These are phyloP conservation scores for Staphylotrichum tortipilum DNA, from an alignment of 495 filamentous ascomycete genomes.

Conservation along the genomic window DNA sequence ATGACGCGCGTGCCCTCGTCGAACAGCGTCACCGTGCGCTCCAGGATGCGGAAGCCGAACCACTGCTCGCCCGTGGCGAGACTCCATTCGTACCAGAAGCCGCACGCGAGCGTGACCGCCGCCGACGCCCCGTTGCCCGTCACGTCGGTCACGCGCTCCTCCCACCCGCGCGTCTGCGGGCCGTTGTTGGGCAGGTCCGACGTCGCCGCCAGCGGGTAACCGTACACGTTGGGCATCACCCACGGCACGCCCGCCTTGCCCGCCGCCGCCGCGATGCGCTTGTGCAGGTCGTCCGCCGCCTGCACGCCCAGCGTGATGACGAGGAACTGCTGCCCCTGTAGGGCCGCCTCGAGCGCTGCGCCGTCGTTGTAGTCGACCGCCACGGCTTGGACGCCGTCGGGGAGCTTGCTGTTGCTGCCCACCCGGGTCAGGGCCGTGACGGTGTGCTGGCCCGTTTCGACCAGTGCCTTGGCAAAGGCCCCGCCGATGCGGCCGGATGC, in stretches of 20 bases:
- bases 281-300: slow-evolving; percentile 26
- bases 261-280: slow-evolving; percentile 48
- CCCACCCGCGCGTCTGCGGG: slow-evolving; percentile 6
- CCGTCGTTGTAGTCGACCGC: slow-evolving; percentile 32
- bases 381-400: slow-evolving; percentile 30
- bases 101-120: slow-evolving; percentile 31
- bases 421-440: slow-evolving; percentile 48
- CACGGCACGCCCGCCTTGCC: slow-evolving; percentile 51
- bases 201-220: slow-evolving; percentile 2
- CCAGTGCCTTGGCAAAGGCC: slow-evolving; percentile 42
- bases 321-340: slow-evolving; percentile 46
- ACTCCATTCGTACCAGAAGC: slow-evolving; percentile 44
- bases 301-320: slow-evolving; percentile 45
- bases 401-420: slow-evolving; percentile 29
- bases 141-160: slow-evolving; percentile 22
- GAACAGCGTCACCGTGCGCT: slow-evolving; percentile 26
- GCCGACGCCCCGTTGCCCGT: slow-evolving; percentile 25
- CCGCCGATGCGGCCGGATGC: slow-evolving; percentile 45
- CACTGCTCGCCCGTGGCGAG: slow-evolving; percentile 18
- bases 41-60: slow-evolving; percentile 28
- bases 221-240: slow-evolving; percentile 54
- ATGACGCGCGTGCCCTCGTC: slow-evolving; percentile 27
- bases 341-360: slow-evolving; percentile 29
- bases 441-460: slow-evolving; percentile 44
- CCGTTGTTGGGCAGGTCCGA: slow-evolving; percentile 25